Conservation (phyloP, 257 asterid genomes). For the Solanum pinnatisectum region DNA sequence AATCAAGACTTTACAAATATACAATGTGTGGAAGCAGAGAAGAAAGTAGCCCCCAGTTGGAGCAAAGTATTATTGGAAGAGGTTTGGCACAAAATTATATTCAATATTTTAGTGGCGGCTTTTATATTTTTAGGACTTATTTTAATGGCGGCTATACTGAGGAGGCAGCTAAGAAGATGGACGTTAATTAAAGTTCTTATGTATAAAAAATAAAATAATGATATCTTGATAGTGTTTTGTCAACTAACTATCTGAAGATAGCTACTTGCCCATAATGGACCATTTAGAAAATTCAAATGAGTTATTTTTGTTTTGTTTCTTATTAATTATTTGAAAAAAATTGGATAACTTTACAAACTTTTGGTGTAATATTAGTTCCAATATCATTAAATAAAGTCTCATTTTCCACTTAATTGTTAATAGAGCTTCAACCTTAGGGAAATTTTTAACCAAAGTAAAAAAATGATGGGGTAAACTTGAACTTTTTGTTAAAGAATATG, state of each 20-base stretch:
- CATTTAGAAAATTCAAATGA: not conserved
- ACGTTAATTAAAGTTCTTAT: not conserved
- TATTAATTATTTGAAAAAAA: not conserved
- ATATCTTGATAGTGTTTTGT: not conserved
- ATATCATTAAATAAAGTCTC: not conserved
- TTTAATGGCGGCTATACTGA: not conserved
- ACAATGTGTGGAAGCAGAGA: not conserved
- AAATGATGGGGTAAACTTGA: not conserved
- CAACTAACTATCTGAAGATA: not conserved
- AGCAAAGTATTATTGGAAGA: not conserved
- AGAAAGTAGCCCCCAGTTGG: conserved; percentile 1
- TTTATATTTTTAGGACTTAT: not conserved
- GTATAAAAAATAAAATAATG: not conserved
- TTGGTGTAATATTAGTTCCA: not conserved
- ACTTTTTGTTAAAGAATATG: not conserved
- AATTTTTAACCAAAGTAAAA: too few species aligned
- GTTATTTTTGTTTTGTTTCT: not conserved
- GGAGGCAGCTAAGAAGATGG: not conserved
- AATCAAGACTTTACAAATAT: not conserved
- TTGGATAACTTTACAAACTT: not conserved
- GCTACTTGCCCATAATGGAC: not conserved
- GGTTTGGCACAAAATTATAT: not conserved
- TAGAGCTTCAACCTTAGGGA: not conserved
- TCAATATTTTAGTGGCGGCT: not conserved
- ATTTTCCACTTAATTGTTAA: not conserved